These are phyloP conservation scores for Spiromastix sp. DNA, from an alignment of 2,329 filamentous ascomycete genomes.

Conservation along the genomic window DNA sequence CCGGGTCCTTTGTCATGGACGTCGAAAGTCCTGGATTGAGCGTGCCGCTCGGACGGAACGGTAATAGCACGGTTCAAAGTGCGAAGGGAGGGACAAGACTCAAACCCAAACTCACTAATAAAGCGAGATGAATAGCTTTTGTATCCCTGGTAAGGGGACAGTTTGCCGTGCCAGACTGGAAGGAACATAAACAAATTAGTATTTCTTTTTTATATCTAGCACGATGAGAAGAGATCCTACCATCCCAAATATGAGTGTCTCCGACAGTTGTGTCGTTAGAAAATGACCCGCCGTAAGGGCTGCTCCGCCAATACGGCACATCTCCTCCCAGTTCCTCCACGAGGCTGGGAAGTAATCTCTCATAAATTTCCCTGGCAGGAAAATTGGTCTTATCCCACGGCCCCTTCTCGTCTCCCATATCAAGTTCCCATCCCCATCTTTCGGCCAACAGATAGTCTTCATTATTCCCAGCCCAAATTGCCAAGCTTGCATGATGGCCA, in stretches of 20 bases:
- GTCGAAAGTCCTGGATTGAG: constrained; percentile 76
- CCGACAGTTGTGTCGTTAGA: constrained; percentile 71
- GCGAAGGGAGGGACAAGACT: constrained; percentile 73
- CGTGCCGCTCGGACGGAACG: constrained; percentile 63
- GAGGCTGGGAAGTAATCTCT: constrained; percentile 70
- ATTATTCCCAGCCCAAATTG: constrained; percentile 86
- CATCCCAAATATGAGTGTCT: constrained; percentile 92
- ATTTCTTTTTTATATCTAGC: constrained; percentile 7
- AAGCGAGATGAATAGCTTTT: constrained; percentile 80
- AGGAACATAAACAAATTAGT: not conserved
- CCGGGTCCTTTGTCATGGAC: constrained; percentile 95
- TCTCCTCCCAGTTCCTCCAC: constrained; percentile 57
- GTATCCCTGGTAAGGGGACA: constrained; percentile 84
- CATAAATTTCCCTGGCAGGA: constrained; percentile 86
- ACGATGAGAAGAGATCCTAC: constrained; percentile 19
- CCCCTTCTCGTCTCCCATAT: constrained; percentile 66
- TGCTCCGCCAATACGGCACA: constrained; percentile 65
- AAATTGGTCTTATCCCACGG: constrained; percentile 83
- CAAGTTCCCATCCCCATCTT: constrained; percentile 59
- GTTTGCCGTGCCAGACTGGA: constrained; percentile 73
- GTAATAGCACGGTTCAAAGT: constrained; percentile 71
- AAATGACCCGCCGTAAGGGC: constrained; percentile 70
- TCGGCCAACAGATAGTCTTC: constrained; percentile 88
- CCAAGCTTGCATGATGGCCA: constrained; percentile 75
- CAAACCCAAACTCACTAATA: constrained; percentile 91